These are phyloP conservation scores for Graphiopsis chlorocephala DNA, from an alignment of 2,329 filamentous ascomycete species.

Conservation along the genomic window DNA sequence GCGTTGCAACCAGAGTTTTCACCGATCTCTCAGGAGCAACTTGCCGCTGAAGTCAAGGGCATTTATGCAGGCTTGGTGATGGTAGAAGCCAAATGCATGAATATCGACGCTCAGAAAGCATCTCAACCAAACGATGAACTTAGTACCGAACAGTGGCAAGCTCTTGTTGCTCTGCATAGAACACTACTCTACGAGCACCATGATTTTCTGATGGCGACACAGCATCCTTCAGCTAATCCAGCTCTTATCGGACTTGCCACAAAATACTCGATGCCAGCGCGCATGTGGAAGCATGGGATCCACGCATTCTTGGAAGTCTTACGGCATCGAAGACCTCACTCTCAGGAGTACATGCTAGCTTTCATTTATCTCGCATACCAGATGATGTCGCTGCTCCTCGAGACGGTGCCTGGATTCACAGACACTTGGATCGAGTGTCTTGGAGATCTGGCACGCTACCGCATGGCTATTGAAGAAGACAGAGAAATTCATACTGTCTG, in stretches of 20 bases:
- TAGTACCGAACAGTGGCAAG: constrained; percentile 74
- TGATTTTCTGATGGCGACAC: constrained; percentile 71
- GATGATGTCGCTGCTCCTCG: constrained; percentile 83
- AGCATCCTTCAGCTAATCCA: constrained; percentile 74
- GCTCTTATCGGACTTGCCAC: constrained; percentile 66
- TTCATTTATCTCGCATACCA: constrained; percentile 89
- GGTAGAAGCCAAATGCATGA: constrained; percentile 84
- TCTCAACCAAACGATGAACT: constrained; percentile 52
- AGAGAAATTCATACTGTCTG: constrained; percentile 69
- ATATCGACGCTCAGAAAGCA: constrained; percentile 67
- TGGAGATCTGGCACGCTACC: constrained; percentile 78
- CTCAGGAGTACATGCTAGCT: constrained; percentile 82
- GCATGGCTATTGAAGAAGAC: constrained; percentile 88
- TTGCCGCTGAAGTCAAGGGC: constrained; percentile 76
- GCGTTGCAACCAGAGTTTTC: constrained; percentile 26
- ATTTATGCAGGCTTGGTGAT: constrained; percentile 82
- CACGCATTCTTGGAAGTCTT: constrained; percentile 51
- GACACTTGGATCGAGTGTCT: constrained; percentile 94
- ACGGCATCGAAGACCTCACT: constrained; percentile 69
- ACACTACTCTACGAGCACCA: constrained; percentile 54
- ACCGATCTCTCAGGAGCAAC: constrained; percentile 69
- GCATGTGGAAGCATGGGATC: constrained; percentile 94
- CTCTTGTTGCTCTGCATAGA: constrained; percentile 75
- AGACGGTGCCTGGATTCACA: constrained; percentile 77
- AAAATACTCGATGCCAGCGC: constrained; percentile 86